Base-by-base conservation (phyloP, 306 rosid genomes). In the Rosa lucieae region DNA sequence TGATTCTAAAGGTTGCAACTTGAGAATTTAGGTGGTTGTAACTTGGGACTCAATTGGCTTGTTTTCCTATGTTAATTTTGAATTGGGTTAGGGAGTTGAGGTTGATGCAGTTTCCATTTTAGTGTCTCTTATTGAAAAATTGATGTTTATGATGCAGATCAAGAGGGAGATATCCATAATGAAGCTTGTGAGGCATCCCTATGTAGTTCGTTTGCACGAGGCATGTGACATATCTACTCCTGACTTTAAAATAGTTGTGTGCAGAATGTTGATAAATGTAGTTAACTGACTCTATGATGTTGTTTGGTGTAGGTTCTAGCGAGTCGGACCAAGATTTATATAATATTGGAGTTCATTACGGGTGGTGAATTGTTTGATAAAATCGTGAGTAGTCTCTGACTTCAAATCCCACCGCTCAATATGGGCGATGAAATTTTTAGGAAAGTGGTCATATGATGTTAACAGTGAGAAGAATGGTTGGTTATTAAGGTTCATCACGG, bases 311-410 rank as follows among this genome's bases (percentile, higher is more conserved):
- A 93, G 98, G 97, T 93, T 86, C 80, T 93, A 9, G 98, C 98
- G 0, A 93, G 90, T 83, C 93, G 95, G 44, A 91, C 98, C 42
- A 91, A 91, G 91, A 93, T 93, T 74, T 93, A 91, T 81, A 91
- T 91, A 75, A 91, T 93, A 81, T 73, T 91, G 88, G 98, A 93
- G 90, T 93, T 81, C 90, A 89, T 93, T 71, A 93, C 97, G n/a
- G 98, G 98, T 39, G 98, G 98, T 74, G 98, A 93, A 91, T 86
- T 93, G 77, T 93, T 93, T 77, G 98, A 93, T 85, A 90, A 91
- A 90, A 93, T 91, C 56, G 98, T 93, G 83, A 93, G 98, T 86
- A 70, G 71, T 82, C 79, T 78, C 74, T 47, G 43, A 80, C 47
- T 80, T 69, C 56, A 67, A 48, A 67, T 48, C 8, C 29, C 26